These are phyloP conservation scores for Exophiala bonariae DNA, from an alignment of 2,329 filamentous ascomycete species.

Conservation along the genomic window DNA sequence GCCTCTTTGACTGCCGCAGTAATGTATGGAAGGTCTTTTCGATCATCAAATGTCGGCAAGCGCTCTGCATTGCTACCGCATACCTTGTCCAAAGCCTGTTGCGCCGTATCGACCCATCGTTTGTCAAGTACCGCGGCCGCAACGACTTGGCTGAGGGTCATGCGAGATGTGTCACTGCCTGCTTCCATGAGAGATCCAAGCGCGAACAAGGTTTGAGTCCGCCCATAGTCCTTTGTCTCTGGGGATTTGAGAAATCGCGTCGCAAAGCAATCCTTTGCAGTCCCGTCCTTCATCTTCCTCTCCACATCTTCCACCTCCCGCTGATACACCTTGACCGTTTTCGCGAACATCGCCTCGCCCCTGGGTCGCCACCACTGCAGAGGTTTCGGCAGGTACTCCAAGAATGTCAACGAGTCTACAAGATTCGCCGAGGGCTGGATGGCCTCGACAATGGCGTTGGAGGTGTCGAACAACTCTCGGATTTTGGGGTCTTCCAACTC, in stretches of 20 bases:
- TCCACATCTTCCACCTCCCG: constrained; percentile 29
- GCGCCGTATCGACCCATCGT: constrained; percentile 42
- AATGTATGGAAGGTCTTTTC: constrained; percentile 33
- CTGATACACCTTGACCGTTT: constrained; percentile 26
- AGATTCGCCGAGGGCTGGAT: constrained; percentile 41
- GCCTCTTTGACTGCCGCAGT: constrained; percentile 35
- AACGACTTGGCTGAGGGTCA: constrained; percentile 47
- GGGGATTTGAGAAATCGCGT: constrained; percentile 31
- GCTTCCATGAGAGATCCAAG: constrained; percentile 45
- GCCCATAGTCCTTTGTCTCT: constrained; percentile 34
- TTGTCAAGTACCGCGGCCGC: constrained; percentile 52
- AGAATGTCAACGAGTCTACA: constrained; percentile 47
- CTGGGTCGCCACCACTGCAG: constrained; percentile 47
- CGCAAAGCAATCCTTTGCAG: constrained; percentile 39
- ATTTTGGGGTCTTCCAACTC: constrained; percentile 29
- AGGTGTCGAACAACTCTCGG: constrained; percentile 36
- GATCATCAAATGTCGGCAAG: constrained; percentile 35
- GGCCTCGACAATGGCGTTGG: constrained; percentile 37
- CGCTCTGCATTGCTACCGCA: constrained; percentile 32
- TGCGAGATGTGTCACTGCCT: constrained; percentile 53
- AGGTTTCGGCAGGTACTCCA: constrained; percentile 44
- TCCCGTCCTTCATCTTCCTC: constrained; percentile 27
- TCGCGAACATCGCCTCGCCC: constrained; percentile 40
- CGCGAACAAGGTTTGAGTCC: constrained; percentile 43
- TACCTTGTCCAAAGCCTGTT: constrained; percentile 44